A percentile compares a stretch with the other conserved stretches of the same genome.
These are phyloP conservation scores for Ophiostoma sp. DNA, from an alignment of 2,329 filamentous ascomycete species.

Conservation along the genomic window DNA sequence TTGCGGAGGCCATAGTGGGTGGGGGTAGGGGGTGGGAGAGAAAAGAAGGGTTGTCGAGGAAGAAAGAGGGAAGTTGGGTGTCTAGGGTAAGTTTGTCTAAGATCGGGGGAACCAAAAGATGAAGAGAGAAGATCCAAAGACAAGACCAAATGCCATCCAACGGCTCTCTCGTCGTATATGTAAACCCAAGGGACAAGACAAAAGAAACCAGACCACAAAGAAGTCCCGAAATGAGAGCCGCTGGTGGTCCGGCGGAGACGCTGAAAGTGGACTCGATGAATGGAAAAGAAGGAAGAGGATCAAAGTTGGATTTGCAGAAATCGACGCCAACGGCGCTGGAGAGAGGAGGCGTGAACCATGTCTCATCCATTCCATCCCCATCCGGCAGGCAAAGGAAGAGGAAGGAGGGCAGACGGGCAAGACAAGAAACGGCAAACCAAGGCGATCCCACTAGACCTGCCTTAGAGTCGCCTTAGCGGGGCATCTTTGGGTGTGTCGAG, in stretches of 20 bases:
- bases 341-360: not conserved
- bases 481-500: not conserved
- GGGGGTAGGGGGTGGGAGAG: not conserved
- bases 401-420: too few species aligned
- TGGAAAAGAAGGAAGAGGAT: not conserved
- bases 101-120: not conserved
- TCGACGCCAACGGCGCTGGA: not conserved
- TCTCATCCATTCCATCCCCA: not conserved
- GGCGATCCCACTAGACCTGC: not conserved
- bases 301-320: not conserved
- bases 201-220: not conserved
- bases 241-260: not conserved
- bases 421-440: not conserved
- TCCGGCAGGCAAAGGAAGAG: constrained; percentile 5
- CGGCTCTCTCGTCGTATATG: not conserved
- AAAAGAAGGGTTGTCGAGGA: not conserved
- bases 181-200: not conserved
- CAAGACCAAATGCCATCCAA: not conserved
- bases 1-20: constrained; percentile 18
- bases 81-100: not conserved
- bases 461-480: not conserved
- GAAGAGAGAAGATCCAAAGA: not conserved
- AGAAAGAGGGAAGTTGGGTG: not conserved
- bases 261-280: not conserved
- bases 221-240: not conserved